Conservation (phyloP, 1,284 basidiomycete genomes). For the Cryptococcus wingfieldii region DNA sequence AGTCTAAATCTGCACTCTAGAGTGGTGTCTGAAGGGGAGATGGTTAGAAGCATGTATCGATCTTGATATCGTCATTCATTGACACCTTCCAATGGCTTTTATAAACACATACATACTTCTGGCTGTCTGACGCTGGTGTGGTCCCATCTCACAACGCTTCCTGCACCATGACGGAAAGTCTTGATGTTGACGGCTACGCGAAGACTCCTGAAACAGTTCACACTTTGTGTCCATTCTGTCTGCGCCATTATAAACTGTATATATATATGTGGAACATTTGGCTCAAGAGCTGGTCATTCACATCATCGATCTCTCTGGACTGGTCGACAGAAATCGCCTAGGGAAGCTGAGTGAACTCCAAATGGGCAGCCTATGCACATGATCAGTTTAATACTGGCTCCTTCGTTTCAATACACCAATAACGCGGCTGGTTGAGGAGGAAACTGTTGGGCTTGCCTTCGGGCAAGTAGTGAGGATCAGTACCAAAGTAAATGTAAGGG, state of each 20-base stretch:
- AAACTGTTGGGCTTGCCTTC: constrained; percentile 2
- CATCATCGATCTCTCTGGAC: not conserved
- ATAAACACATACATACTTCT: not conserved
- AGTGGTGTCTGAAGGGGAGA: not conserved
- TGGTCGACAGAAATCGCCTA: not conserved
- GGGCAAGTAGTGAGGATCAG: constrained; percentile 14
- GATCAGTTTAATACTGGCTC: not conserved
- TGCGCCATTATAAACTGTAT: no score
- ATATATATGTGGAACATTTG: no score
- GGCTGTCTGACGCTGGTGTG: not conserved
- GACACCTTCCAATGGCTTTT: no score
- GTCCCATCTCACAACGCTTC: not conserved
- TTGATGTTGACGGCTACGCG: not conserved
- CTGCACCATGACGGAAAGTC: not conserved
- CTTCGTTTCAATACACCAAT: no score
- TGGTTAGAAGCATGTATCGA: not conserved
- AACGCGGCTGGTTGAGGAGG: not conserved
- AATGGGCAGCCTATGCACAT: not conserved
- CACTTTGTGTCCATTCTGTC: not conserved
- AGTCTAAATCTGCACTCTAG: constrained; percentile 31
- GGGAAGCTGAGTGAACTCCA: not conserved
- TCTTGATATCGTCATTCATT: not conserved
- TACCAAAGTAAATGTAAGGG: constrained; percentile 14
- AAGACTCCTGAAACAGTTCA: not conserved
- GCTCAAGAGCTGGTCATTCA: no score